Conservation (phyloP, 768 basidiomycete species). For the Lentinula detonsa region DNA sequence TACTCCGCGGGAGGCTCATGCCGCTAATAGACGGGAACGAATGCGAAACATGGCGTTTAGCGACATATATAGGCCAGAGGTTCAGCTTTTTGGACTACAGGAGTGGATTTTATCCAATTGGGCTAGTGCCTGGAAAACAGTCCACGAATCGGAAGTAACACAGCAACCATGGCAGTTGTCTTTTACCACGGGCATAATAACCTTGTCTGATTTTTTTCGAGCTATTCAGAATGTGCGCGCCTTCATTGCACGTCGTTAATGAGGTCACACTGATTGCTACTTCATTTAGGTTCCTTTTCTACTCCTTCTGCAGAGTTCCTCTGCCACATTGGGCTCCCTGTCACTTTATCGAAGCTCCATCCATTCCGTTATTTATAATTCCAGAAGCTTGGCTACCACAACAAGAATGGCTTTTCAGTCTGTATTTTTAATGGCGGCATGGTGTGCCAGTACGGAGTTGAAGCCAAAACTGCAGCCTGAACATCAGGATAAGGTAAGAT, state of each 20-base stretch:
- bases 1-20: slow-evolving; percentile 52
- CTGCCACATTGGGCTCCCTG: slow-evolving; percentile 74
- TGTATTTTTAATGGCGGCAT: slow-evolving; percentile 83
- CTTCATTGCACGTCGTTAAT: not conserved
- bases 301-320: slow-evolving; percentile 64
- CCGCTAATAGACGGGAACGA: slow-evolving; percentile 66
- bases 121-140: slow-evolving; percentile 56
- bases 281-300: slow-evolving; percentile 62
- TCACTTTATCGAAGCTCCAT: slow-evolving; percentile 77
- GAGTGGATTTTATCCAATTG: slow-evolving; percentile 83
- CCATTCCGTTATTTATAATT: slow-evolving; percentile 62
- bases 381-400: slow-evolving; percentile 56
- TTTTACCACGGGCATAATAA: slow-evolving; percentile 46
- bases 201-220: slow-evolving; percentile 57
- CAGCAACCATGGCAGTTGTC: slow-evolving; percentile 33
- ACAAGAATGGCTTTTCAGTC: slow-evolving; percentile 76
- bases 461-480: slow-evolving; percentile 62
- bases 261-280: slow-evolving; percentile 8
- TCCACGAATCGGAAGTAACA: slow-evolving; percentile 51
- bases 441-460: slow-evolving; percentile 69
- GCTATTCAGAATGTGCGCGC: slow-evolving; percentile 56
- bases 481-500: slow-evolving; percentile 44
- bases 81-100: slow-evolving; percentile 75
- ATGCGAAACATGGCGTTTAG: slow-evolving; percentile 73
- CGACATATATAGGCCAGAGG: slow-evolving; percentile 73